Percentiles rank a stretch among this genome's conserved stretches.
Evolutionary conservation across 2,329 filamentous ascomycete genomes (phyloP).

Genomic region (Fusarium drepaniforme): DNA sequence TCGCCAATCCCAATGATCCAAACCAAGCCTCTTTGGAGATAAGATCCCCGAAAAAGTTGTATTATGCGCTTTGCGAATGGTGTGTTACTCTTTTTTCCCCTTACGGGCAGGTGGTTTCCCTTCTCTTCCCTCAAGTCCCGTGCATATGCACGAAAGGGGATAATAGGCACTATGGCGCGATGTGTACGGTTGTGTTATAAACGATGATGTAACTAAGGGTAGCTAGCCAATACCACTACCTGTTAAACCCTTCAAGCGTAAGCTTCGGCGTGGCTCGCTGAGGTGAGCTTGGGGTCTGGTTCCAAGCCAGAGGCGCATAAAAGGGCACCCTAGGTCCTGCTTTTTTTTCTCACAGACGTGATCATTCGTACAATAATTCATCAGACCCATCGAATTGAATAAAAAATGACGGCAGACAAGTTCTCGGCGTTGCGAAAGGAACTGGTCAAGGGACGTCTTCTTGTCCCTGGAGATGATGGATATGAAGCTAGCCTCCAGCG

Average conservation of each 20-base stretch:
- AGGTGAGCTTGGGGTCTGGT: not conserved
- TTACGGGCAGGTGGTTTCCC: no score
- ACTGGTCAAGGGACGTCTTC: conserved; percentile 43
- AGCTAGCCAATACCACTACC: no score
- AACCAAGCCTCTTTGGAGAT: not conserved
- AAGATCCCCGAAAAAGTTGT: not conserved
- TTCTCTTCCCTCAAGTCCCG: no score
- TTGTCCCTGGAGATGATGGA: conserved; percentile 49
- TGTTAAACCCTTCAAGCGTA: not conserved
- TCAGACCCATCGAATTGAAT: not conserved
- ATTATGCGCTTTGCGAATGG: no score
- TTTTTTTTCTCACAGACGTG: not conserved
- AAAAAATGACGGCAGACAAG: conserved; percentile 29
- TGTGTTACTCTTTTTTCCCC: no score
- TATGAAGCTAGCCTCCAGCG: conserved; percentile 51
- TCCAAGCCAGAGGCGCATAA: not conserved
- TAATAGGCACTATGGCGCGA: no score
- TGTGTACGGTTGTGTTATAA: no score
- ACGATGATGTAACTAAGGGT: no score
- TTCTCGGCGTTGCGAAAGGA: conserved; percentile 34
- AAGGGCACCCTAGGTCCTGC: not conserved
- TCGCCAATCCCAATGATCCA: not conserved
- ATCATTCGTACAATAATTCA: not conserved
- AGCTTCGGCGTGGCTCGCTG: not conserved
- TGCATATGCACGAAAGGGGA: no score